phyloP scores from a whole-genome alignment of 2,329 filamentous ascomycete species.

The Drechslerella coelobrocha region DNA sequence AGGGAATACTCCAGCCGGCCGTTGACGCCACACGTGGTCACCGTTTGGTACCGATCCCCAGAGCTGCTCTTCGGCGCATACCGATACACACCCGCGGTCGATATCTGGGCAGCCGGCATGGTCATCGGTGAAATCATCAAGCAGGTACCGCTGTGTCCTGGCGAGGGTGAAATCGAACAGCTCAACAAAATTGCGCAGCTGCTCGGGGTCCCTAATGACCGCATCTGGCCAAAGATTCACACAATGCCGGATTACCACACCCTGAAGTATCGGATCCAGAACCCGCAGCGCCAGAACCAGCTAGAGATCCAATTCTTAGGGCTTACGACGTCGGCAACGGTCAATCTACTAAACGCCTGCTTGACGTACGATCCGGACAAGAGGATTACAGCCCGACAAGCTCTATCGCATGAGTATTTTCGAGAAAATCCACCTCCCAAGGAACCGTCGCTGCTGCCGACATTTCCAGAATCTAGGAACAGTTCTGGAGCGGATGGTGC shows the following conservation, averaged over 20 bases:
- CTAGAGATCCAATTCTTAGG: constrained; percentile 55
- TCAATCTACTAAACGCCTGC: constrained; percentile 76
- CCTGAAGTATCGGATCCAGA: constrained; percentile 50
- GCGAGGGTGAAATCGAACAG: constrained; percentile 57
- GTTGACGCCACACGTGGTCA: constrained; percentile 71
- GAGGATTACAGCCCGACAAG: constrained; percentile 82
- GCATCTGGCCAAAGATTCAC: constrained; percentile 56
- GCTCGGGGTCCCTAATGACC: constrained; percentile 56
- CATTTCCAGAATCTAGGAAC: constrained; percentile 57
- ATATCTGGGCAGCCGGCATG: constrained; percentile 96
- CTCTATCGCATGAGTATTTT: constrained; percentile 89
- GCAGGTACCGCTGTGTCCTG: constrained; percentile 61
- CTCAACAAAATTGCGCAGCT: constrained; percentile 56
- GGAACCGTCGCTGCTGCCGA: constrained; percentile 56
- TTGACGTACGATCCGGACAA: constrained; percentile 92
- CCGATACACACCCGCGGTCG: constrained; percentile 95
- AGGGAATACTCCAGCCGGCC: constrained; percentile 57
- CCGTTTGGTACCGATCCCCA: constrained; percentile 97
- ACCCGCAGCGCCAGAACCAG: constrained; percentile 54
- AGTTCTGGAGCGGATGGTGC: constrained; percentile 21
- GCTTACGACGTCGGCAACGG: constrained; percentile 55
- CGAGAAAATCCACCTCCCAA: constrained; percentile 63
- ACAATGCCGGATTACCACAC: constrained; percentile 52
- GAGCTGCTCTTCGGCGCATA: constrained; percentile 87
- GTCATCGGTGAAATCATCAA: constrained; percentile 95